These are phyloP conservation scores for Lentinula guzmanii DNA, from an alignment of 768 basidiomycete genomes.

Conservation along the genomic window DNA sequence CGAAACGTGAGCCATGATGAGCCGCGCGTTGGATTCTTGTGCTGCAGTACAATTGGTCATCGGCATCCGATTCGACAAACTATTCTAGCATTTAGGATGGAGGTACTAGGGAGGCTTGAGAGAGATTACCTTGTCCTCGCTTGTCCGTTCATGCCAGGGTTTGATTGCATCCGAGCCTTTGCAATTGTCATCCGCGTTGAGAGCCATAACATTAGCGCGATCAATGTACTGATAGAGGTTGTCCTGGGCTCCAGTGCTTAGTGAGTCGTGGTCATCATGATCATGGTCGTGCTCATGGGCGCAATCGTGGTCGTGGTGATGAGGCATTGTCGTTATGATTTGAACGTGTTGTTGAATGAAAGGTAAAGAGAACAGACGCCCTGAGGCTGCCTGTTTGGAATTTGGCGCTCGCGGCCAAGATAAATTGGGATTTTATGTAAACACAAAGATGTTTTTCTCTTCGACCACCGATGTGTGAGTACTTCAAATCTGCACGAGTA, in stretches of 20 bases:
- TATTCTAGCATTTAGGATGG: conserved; percentile 23
- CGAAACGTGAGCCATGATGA: conserved; percentile 1
- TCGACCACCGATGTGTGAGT: background rate
- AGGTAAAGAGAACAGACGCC: background rate
- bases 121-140: conserved; percentile 58
- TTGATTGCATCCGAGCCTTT: conserved; percentile 64
- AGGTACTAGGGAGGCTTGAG: background rate
- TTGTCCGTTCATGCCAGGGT: conserved; percentile 75
- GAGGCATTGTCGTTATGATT: conserved; percentile 33
- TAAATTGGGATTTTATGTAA: too few species aligned
- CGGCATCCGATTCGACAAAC: conserved; percentile 86
- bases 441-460: too few species aligned
- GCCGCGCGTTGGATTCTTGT: background rate
- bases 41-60: conserved; percentile 72
- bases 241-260: conserved; percentile 49
- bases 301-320: conserved; percentile 52
- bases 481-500: background rate
- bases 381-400: background rate
- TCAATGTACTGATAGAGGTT: conserved; percentile 77
- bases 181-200: conserved; percentile 50
- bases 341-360: background rate
- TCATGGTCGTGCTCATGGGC: conserved; percentile 52
- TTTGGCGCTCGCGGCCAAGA: too few species aligned
- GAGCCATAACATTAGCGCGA: conserved; percentile 68
- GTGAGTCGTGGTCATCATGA: conserved; percentile 46